Conservation (phyloP, 495 filamentous ascomycete species). For the Hypoxylon perforatum region DNA sequence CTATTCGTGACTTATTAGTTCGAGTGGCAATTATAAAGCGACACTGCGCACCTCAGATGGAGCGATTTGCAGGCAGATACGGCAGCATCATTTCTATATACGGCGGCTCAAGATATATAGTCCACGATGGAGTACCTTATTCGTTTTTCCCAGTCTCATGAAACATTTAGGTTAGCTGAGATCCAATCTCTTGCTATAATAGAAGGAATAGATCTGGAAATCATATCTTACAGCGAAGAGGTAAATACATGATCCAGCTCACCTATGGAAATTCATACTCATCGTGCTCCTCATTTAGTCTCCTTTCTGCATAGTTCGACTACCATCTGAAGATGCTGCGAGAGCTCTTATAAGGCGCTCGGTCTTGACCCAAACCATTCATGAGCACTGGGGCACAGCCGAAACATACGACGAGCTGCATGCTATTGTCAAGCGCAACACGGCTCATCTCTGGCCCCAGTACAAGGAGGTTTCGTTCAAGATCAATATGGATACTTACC, state of each 20-base stretch:
- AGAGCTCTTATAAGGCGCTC: constrained; percentile 74
- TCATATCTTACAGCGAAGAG: constrained; percentile 75
- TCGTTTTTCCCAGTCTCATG: constrained; percentile 88
- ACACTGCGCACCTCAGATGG: constrained; percentile 24
- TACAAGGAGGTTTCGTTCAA: constrained; percentile 77
- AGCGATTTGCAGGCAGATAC: constrained; percentile 12
- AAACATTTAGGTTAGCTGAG: constrained; percentile 88
- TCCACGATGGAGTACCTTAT: constrained; percentile 81
- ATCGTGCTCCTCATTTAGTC: constrained; percentile 59
- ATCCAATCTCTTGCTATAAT: constrained; percentile 83
- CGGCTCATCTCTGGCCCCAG: constrained; percentile 69
- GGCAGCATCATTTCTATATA: constrained; percentile 13
- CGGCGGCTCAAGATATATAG: constrained; percentile 5
- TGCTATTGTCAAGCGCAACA: constrained; percentile 65
- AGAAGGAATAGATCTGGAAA: constrained; percentile 72
- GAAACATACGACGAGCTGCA: constrained; percentile 75
- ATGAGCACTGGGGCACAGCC: constrained; percentile 88
- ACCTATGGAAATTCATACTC: constrained; percentile 6
- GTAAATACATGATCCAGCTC: constrained; percentile 59
- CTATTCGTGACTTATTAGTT: background rate
- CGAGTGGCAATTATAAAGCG: background rate
- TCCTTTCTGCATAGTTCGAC: constrained; percentile 82
- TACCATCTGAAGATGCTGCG: constrained; percentile 74
- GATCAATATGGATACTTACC: constrained; percentile 83
- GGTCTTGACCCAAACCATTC: constrained; percentile 82